Percentiles rank a stretch among this genome's conserved stretches.
phyloP scores from a whole-genome alignment of 148 eudicot species.

The Gaultheria prostrata region DNA sequence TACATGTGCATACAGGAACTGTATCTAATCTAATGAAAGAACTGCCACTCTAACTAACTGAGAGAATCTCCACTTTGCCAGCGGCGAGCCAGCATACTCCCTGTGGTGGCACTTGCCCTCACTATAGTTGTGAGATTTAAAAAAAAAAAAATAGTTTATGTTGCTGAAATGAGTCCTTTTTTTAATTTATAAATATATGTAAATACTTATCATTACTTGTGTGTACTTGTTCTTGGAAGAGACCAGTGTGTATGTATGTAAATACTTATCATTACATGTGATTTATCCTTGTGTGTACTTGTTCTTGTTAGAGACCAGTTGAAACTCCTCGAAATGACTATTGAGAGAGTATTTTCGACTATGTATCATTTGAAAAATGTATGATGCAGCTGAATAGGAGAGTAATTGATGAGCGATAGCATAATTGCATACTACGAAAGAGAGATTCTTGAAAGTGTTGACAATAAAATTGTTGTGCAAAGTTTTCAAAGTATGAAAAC shows the following conservation, averaged over 20 bases:
- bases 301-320: not conserved
- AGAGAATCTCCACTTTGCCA: not conserved
- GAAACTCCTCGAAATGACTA: not conserved
- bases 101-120: not conserved
- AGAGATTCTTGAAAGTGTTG: not conserved
- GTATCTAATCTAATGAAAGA: not conserved
- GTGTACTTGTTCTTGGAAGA: not conserved
- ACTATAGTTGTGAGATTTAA: too few species aligned
- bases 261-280: not conserved
- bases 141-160: too few species aligned
- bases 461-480: not conserved
- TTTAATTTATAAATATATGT: too few species aligned
- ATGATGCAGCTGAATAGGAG: not conserved
- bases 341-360: not conserved
- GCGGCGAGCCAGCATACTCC: not conserved
- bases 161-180: not conserved
- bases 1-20: not conserved
- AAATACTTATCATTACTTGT: not conserved
- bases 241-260: too few species aligned
- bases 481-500: not conserved
- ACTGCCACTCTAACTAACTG: not conserved
- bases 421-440: not conserved
- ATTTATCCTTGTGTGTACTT: not conserved
- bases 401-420: not conserved
- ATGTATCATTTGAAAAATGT: not conserved